A percentile compares a stretch with the other conserved stretches of the same genome.
Evolutionary conservation across 495 filamentous ascomycete genomes (phyloP).

Genomic region (Daldinia vernicosa): DNA sequence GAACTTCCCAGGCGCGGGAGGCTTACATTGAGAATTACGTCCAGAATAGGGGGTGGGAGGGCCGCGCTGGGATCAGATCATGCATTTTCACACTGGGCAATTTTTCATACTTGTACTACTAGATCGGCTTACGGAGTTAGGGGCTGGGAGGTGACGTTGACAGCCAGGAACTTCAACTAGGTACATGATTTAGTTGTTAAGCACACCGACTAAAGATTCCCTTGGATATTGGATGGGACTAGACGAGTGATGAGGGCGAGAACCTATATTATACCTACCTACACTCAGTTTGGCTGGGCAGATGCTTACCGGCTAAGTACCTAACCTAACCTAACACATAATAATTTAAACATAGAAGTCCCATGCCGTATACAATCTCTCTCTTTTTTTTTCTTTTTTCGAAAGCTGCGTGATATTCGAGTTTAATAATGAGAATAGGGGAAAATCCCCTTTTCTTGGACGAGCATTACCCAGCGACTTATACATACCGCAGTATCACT

Average conservation of each 20-base stretch:
- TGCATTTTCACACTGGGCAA: background rate
- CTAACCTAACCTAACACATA: background rate
- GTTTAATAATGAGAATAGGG: background rate
- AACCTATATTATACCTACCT: background rate
- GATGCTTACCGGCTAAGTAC: conserved; percentile 5
- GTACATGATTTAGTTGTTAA: conserved; percentile 2
- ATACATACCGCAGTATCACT: background rate
- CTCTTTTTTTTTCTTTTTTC: background rate
- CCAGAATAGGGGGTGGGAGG: conserved; percentile 3
- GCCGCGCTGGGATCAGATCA: background rate
- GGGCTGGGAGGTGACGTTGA: conserved; percentile 6
- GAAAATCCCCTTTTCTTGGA: background rate
- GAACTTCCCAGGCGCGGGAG: conserved; percentile 21
- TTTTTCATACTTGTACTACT: conserved; percentile 31
- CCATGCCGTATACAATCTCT: background rate
- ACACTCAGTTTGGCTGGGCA: background rate
- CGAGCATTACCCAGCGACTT: background rate
- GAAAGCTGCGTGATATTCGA: background rate
- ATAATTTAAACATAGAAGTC: background rate
- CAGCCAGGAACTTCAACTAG: conserved; percentile 22
- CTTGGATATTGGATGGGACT: background rate
- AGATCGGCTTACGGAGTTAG: conserved; percentile 22
- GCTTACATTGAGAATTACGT: conserved; percentile 5
- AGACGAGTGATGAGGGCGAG: background rate
- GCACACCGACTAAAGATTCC: background rate